Evolutionary conservation across 208 protist species (phyloP).

Genomic region (Crithidia expoeki): DNA sequence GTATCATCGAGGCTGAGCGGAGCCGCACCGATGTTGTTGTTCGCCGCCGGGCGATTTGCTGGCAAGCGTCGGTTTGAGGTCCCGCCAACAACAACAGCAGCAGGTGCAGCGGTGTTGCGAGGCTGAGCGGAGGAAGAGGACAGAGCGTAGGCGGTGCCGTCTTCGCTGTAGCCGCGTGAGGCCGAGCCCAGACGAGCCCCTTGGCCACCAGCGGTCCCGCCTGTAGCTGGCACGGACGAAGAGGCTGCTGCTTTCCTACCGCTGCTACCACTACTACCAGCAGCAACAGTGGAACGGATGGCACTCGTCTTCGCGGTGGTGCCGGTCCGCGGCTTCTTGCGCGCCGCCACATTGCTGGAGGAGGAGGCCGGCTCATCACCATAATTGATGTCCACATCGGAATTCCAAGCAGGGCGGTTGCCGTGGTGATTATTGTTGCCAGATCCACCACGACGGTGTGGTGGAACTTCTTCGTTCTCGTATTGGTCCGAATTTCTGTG

Average conservation of each 20-base stretch:
- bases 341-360: constrained; percentile 17
- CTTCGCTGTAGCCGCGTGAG: background rate
- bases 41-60: constrained; percentile 4
- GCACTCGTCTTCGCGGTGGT: constrained; percentile 10
- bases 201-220: too few relatives aligned
- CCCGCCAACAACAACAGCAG: background rate
- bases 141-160: constrained; percentile 14
- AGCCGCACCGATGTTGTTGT: constrained; percentile 1
- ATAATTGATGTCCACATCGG: constrained; percentile 46
- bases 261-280: background rate
- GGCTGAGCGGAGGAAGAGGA: background rate
- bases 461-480: constrained; percentile 11
- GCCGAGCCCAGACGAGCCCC: too few relatives aligned
- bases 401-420: constrained; percentile 67
- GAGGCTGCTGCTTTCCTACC: too few relatives aligned
- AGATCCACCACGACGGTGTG: constrained; percentile 7
- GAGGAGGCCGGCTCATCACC: constrained; percentile 11
- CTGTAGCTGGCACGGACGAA: too few relatives aligned
- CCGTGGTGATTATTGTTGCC: background rate
- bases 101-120: background rate
- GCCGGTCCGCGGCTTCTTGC: constrained; percentile 34
- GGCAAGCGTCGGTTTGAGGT: background rate
- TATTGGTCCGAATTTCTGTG: constrained; percentile 9
- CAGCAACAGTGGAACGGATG: background rate
- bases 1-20: constrained; percentile 53